Conservation (phyloP, 306 rosid genomes). For the Malus sylvestris region DNA sequence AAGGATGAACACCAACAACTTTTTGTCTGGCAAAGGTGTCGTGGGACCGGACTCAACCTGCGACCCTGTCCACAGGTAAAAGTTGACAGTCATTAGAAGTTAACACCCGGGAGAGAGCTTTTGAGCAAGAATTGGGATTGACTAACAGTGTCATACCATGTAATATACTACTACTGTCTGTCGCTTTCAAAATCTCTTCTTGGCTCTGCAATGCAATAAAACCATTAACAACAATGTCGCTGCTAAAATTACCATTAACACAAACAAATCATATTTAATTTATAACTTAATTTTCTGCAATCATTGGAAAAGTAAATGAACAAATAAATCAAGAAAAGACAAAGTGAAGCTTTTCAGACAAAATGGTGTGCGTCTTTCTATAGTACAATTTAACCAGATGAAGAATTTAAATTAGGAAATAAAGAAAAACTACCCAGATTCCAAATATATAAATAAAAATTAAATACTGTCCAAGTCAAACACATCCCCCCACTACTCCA, state of each 20-base stretch:
- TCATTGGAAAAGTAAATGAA: constrained; percentile 22
- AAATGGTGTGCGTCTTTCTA: constrained; percentile 18
- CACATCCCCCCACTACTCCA: constrained; percentile 36
- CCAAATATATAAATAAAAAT: constrained; percentile 17
- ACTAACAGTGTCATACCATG: constrained; percentile 62
- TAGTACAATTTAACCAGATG: constrained; percentile 16
- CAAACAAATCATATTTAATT: background rate
- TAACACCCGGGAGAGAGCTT: constrained; percentile 21
- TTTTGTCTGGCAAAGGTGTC: constrained; percentile 97
- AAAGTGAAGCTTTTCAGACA: constrained; percentile 56
- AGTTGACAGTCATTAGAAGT: constrained; percentile 25
- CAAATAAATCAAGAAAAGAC: constrained; percentile 45
- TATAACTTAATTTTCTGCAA: constrained; percentile 7
- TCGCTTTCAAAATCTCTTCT: constrained; percentile 76
- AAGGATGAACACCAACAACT: constrained; percentile 96
- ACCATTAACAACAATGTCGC: constrained; percentile 34
- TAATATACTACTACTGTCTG: constrained; percentile 44
- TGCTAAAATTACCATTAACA: constrained; percentile 19
- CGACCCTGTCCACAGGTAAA: constrained; percentile 69
- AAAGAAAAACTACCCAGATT: constrained; percentile 33
- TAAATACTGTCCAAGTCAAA: constrained; percentile 43
- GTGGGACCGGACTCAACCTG: constrained; percentile 96
- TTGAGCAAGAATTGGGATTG: constrained; percentile 26
- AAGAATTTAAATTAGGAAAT: constrained; percentile 30
- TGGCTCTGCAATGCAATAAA: constrained; percentile 69